phyloP scores from a whole-genome alignment of 2,329 filamentous ascomycete genomes.

The Cladosporium sp. region DNA sequence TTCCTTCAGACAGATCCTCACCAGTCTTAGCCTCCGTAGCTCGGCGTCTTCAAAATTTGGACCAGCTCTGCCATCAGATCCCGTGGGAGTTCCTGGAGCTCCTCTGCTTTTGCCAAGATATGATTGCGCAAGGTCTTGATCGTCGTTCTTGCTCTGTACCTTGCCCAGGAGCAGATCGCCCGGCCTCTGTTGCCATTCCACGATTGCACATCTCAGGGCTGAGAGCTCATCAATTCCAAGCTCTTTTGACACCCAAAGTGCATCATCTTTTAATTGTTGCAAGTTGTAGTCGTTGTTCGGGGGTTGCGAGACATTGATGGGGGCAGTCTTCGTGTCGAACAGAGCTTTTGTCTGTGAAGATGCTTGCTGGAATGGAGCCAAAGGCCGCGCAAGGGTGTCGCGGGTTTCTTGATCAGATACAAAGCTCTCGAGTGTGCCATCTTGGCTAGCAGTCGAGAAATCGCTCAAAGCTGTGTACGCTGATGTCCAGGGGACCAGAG shows the following conservation, averaged over 20 bases:
- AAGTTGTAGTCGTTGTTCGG: slow-evolving; percentile 66
- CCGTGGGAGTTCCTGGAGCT: neutral
- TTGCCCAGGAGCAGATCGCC: slow-evolving; percentile 62
- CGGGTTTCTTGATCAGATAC: slow-evolving; percentile 66
- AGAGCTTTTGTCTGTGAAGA: slow-evolving; percentile 58
- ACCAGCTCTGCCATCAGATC: slow-evolving; percentile 14
- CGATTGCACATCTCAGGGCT: slow-evolving; percentile 71
- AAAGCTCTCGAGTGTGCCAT: slow-evolving; percentile 58
- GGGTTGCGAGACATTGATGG: slow-evolving; percentile 74
- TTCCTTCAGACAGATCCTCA: slow-evolving; percentile 27
- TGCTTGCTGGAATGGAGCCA: slow-evolving; percentile 58
- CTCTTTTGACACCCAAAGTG: slow-evolving; percentile 77
- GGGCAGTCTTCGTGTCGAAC: slow-evolving; percentile 80
- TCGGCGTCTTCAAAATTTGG: slow-evolving; percentile 15
- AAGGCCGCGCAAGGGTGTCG: slow-evolving; percentile 63
- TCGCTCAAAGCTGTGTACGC: slow-evolving; percentile 52
- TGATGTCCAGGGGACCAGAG: slow-evolving; percentile 66
- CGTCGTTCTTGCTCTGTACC: slow-evolving; percentile 9
- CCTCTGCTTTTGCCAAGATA: slow-evolving; percentile 7
- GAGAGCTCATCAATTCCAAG: slow-evolving; percentile 74
- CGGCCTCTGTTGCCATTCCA: slow-evolving; percentile 82
- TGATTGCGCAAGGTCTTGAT: neutral
- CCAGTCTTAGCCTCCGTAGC: slow-evolving; percentile 13
- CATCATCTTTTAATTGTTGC: slow-evolving; percentile 76
- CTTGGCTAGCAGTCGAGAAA: slow-evolving; percentile 48